A percentile compares a stretch with the other conserved stretches of the same genome.
Evolutionary conservation across 2,329 filamentous ascomycete genomes (phyloP).

Genomic region (Sarocladium brachiariae): DNA sequence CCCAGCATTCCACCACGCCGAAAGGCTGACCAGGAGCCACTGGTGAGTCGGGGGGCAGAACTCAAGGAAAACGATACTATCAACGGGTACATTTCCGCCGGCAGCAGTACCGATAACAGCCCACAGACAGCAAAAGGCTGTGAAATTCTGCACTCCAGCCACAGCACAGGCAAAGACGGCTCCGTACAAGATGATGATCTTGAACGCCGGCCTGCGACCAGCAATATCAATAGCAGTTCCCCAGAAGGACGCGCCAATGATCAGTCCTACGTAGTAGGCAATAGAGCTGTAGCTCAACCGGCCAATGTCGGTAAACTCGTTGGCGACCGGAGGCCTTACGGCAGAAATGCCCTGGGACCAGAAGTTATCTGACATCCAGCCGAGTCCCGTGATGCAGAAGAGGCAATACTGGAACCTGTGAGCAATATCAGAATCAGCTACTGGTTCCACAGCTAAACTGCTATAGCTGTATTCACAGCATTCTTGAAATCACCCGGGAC

Average conservation of each 20-base stretch:
- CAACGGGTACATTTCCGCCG: conserved; percentile 39
- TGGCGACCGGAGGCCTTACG: conserved; percentile 24
- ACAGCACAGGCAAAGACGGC: conserved; percentile 51
- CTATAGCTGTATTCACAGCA: no score
- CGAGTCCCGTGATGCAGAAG: conserved; percentile 39
- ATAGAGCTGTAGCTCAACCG: conserved; percentile 25
- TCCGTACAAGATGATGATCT: conserved; percentile 34
- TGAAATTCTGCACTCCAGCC: conserved; percentile 52
- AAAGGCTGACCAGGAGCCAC: conserved; percentile 34
- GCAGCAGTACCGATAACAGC: conserved; percentile 37
- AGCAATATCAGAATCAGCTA: background rate
- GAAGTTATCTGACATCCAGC: conserved; percentile 39
- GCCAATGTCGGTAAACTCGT: conserved; percentile 27
- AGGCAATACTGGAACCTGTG: conserved; percentile 33
- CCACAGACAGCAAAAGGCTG: conserved; percentile 47
- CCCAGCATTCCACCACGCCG: conserved; percentile 41
- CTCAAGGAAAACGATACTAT: conserved; percentile 41
- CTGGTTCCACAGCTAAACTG: no score
- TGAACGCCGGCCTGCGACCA: conserved; percentile 37
- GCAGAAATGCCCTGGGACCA: conserved; percentile 30
- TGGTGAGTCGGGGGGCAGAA: conserved; percentile 37
- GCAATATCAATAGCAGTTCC: conserved; percentile 33
- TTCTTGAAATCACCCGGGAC: no score
- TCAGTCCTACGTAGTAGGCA: conserved; percentile 34
- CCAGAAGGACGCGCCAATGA: conserved; percentile 39